These are phyloP conservation scores for Podospora sp. DNA, from an alignment of 495 filamentous ascomycete genomes.

Conservation along the genomic window DNA sequence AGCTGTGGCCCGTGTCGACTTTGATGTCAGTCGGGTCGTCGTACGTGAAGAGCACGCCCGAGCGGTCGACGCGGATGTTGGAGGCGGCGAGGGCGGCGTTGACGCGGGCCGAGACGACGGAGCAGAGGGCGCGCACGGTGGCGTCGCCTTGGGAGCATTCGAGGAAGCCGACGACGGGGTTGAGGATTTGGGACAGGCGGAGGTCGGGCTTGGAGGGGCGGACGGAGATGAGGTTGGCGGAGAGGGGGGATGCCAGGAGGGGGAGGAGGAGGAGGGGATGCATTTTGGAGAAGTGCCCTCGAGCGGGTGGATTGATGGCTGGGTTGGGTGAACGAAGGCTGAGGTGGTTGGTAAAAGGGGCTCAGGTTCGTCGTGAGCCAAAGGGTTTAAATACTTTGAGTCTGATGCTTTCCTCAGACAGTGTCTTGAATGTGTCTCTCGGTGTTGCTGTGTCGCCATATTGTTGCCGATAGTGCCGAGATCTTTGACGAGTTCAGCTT, in stretches of 20 bases:
- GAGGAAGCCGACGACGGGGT: constrained; percentile 23
- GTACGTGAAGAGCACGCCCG: constrained; percentile 26
- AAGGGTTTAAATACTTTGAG: neutral
- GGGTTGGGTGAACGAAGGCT: neutral
- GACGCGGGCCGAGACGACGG: constrained; percentile 9
- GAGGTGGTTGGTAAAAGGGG: neutral
- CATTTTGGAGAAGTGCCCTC: neutral
- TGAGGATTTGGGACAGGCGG: constrained; percentile 18
- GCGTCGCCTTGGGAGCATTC: constrained; percentile 20
- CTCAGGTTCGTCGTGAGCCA: neutral
- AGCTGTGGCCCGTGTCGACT: constrained; percentile 26
- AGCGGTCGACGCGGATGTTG: constrained; percentile 18
- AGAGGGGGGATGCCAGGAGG: neutral
- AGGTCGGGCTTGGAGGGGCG: constrained; percentile 15
- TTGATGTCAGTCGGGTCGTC: constrained; percentile 23
- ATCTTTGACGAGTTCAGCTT: constrained; percentile 8
- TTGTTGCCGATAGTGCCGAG: neutral
- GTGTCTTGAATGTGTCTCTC: neutral
- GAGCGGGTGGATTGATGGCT: too few relatives aligned
- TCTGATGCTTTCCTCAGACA: neutral
- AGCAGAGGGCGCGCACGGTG: constrained; percentile 17
- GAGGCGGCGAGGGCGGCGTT: constrained; percentile 11
- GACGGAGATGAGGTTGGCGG: constrained; percentile 6
- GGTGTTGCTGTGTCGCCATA: neutral
- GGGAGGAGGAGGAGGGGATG: constrained; percentile 1